Evolutionary conservation across 139 green algal species (phyloP), one percentile per base, ranked within the genome.

Genomic region (Zygnema cylindricum): DNA sequence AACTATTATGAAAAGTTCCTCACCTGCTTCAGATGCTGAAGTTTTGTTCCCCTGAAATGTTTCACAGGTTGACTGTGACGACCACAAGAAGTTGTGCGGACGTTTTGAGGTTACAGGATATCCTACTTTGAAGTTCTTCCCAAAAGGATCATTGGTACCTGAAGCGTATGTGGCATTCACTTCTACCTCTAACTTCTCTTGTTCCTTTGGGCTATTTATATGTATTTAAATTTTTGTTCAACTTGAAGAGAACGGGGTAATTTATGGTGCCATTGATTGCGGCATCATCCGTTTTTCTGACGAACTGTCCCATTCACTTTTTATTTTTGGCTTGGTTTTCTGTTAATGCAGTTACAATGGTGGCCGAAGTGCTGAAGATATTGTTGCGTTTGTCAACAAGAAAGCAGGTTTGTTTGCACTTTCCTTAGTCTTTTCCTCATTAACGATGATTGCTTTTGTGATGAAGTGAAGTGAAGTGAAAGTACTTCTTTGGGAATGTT

Each of bases 41-140:
- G n/a, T n/a, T n/a, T n/a, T n/a, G n/a, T n/a, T n/a, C n/a, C n/a
- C n/a, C n/a, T n/a, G n/a, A n/a, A n/a, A n/a, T n/a, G n/a, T n/a
- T n/a, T n/a, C n/a, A 2, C 83, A 89, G 85, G 86, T 92, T 22
- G 88, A 92, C 39, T 91, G 84, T 57, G 88, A 92, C 49, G 41
- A 69, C 54, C 88, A 92, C 69, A 92, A 92, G 84, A 83, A 92
- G 33, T 7, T 92, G 30, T 91, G 88, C 84, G 32, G 33, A 23
- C 43, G 69, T 36, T 91, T 85, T 88, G 75, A 33, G 32, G 76
- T 92, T 1, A 39, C 30, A 1, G 88, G 88, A 32, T 92, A 76
- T 30, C 88, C 88, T 35, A 92, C 88, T 2, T 38, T 92, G 38
- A 92, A 92, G 84, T 92, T 69, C 41, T 92, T 92, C 69, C 82